Evolutionary conservation across 148 eudicot species (phyloP), one percentile per base, ranked within the genome.

Genomic region (Heliosperma pusillum): DNA sequence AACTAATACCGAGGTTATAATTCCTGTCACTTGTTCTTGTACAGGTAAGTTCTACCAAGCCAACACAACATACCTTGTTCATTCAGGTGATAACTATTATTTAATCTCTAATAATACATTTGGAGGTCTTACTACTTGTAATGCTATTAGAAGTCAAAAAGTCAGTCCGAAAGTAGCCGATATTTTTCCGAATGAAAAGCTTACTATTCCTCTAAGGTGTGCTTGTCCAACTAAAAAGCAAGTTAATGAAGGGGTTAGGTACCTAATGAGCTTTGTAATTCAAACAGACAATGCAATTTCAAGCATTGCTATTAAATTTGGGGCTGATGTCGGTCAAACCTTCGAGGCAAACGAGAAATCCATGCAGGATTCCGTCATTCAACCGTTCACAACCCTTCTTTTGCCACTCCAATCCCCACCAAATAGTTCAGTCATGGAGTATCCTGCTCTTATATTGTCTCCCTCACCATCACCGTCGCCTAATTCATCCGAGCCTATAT

Each of bases 211-310:
- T 62, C 24, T 95, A 7, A 85, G 97, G 71, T 95, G 98, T 77
- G 97, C 93, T 58, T 95, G 98, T 82, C 98, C 97, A 52, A 95
- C 97, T 1, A 80, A 66, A 74, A 83, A 73, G 17, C 98, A 95
- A 66, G 78, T 64, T 42, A 81, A 76, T 16, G 53, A 29, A 29
- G 97, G 97, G 58, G 83, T 88, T 3, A 89, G 75, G 72, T 95
- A 89, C 77, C 79, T 95, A 6, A 77, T 92, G 83, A 90, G 86
- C 84, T 95, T 84, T 81, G 79, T 89, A 0, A 33, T 90, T 27
- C 30, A 83, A 42, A 24, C 52, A 1, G 79, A 79, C 13, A 73
- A 92, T 47, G 19, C 3, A 52, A 75, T 88, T 57, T 55, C 66
- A 0, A 25, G n/a, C 53, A 88, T 92, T 50, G 79, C 84, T n/a